These are phyloP conservation scores for Xylariaceae sp. DNA, from an alignment of 2,329 filamentous ascomycete species.

Conservation along the genomic window DNA sequence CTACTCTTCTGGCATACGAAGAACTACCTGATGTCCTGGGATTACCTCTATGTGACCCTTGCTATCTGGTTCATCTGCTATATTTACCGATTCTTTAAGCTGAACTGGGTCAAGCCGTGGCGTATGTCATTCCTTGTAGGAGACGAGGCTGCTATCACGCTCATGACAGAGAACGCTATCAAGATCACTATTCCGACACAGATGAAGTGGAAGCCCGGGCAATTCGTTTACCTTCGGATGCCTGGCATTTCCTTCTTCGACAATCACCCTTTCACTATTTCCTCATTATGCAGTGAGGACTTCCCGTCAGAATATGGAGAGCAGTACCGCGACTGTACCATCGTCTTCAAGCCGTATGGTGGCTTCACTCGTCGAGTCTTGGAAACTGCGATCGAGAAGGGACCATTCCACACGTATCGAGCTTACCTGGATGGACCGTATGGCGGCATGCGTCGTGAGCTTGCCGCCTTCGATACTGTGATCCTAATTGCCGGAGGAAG, in stretches of 20 bases:
- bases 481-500: conserved; percentile 91
- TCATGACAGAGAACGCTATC: conserved; percentile 90
- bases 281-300: conserved; percentile 87
- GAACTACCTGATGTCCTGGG: conserved; percentile 87
- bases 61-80: conserved; percentile 77
- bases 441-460: conserved; percentile 84
- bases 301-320: conserved; percentile 91
- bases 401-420: conserved; percentile 86
- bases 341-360: conserved; percentile 87
- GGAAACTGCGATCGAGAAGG: conserved; percentile 77
- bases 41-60: conserved; percentile 78
- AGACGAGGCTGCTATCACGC: conserved; percentile 83
- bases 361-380: conserved; percentile 85
- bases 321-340: conserved; percentile 78
- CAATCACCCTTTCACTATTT: conserved; percentile 93
- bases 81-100: conserved; percentile 69
- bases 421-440: conserved; percentile 94
- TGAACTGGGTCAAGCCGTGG: conserved; percentile 86
- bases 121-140: conserved; percentile 78
- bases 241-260: conserved; percentile 86
- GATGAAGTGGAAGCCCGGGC: conserved; percentile 87
- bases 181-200: conserved; percentile 93
- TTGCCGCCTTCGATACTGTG: conserved; percentile 90
- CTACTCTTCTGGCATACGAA: conserved; percentile 95
- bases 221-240: conserved; percentile 93